Evolutionary conservation across 768 basidiomycete species (phyloP).

Genomic region (Collybia sordida): DNA sequence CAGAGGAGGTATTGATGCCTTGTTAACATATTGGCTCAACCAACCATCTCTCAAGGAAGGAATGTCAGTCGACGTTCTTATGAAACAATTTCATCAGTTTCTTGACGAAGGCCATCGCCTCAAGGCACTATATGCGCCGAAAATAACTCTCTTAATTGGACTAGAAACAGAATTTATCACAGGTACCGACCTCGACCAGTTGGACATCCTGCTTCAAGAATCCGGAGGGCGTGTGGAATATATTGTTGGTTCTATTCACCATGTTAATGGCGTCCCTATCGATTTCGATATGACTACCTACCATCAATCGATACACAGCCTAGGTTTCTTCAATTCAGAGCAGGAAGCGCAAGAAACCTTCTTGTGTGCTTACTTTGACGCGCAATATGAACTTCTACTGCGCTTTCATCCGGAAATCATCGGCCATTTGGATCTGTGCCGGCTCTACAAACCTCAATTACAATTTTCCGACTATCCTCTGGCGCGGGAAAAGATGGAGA

Average conservation of each 20-base stretch:
- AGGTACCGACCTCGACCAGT: slow-evolving; percentile 54
- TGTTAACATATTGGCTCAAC: slow-evolving; percentile 1
- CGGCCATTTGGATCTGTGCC: slow-evolving; percentile 92
- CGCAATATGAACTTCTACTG: slow-evolving; percentile 70
- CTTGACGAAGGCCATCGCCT: slow-evolving; percentile 79
- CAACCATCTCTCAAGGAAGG: slow-evolving; percentile 43
- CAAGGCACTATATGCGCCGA: slow-evolving; percentile 55
- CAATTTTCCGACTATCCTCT: slow-evolving; percentile 52
- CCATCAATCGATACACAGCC: slow-evolving; percentile 52
- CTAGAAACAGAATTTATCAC: slow-evolving; percentile 93
- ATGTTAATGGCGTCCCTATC: slow-evolving; percentile 84
- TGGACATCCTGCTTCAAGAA: slow-evolving; percentile 50
- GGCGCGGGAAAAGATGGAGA: slow-evolving; percentile 63
- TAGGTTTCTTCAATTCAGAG: slow-evolving; percentile 24
- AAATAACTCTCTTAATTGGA: slow-evolving; percentile 81
- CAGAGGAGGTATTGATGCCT: slow-evolving; percentile 77
- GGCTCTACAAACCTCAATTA: slow-evolving; percentile 74
- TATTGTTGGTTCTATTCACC: slow-evolving; percentile 91
- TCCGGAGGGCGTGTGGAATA: slow-evolving; percentile 69
- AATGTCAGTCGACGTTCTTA: slow-evolving; percentile 50
- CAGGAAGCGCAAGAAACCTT: slow-evolving; percentile 42
- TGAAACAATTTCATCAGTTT: slow-evolving; percentile 69
- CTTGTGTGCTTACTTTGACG: slow-evolving; percentile 78
- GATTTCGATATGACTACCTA: slow-evolving; percentile 85
- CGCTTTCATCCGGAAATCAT: slow-evolving; percentile 84